Evolutionary conservation across 208 protist genomes (phyloP).

Genomic region (Leishmania amazonensis): DNA sequence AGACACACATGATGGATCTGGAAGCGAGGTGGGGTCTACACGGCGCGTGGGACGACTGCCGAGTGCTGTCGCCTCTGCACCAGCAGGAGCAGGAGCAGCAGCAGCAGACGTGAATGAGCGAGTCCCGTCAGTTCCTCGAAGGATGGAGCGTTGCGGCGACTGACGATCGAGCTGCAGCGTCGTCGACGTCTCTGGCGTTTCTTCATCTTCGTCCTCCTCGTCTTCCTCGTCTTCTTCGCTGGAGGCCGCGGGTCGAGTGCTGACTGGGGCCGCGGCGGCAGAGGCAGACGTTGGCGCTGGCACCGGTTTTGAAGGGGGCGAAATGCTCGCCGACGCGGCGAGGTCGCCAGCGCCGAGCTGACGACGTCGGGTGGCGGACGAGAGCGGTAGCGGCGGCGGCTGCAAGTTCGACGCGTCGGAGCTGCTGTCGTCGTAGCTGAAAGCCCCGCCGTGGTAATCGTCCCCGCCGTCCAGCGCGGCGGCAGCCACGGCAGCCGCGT

Average conservation of each 20-base stretch:
- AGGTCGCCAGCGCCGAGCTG: background rate
- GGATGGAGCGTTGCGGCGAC: background rate
- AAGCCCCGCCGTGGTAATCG: background rate
- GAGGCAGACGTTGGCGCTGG: background rate
- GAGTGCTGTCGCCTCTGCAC: background rate
- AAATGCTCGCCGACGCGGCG: background rate
- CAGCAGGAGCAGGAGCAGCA: background rate
- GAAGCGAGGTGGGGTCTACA: background rate
- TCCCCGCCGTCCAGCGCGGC: slow-evolving; percentile 26
- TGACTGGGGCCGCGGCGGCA: background rate
- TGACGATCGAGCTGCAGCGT: background rate
- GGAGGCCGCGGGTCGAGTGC: background rate
- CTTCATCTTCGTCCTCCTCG: slow-evolving; percentile 35
- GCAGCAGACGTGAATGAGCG: background rate
- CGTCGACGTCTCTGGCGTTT: background rate
- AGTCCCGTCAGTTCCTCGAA: background rate
- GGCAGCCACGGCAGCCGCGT: slow-evolving; percentile 19
- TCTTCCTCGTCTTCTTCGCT: slow-evolving; percentile 41
- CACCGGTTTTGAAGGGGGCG: background rate
- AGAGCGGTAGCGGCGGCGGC: slow-evolving; percentile 20
- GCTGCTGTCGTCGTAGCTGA: slow-evolving; percentile 1
- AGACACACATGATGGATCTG: background rate
- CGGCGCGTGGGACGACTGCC: background rate
- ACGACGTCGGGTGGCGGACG: slow-evolving; percentile 15
- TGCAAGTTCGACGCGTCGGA: background rate